Base-by-base conservation (phyloP, 495 filamentous ascomycete genomes). In the Xylaria flabelliformis region DNA sequence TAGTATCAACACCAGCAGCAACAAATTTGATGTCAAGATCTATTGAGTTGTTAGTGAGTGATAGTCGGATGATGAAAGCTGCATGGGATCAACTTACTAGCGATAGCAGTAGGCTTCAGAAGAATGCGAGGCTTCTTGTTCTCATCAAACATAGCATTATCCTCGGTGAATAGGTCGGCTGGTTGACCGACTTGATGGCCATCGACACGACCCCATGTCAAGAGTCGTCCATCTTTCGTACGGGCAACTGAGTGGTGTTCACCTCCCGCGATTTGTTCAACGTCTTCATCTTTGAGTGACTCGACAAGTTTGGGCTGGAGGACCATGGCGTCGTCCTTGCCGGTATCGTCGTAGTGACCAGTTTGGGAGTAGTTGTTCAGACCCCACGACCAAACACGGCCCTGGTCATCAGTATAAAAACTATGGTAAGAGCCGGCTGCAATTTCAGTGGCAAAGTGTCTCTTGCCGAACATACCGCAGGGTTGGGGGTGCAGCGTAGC, bases 351-450 rank as follows among this genome's bases (percentile, higher is more conserved):
- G 15, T 85, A 83, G 66, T 94, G 86, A 56, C 93, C 96, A 12
- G 91, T 93, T 78, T 94, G 91, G 41, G 91, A 90, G 76, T 91
- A 96, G 75, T 90, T 92, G 81, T 97, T 97, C 53, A 93, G 79
- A 12, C 94, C 94, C 93, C 94, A 97, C 1, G 91, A 83, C 83
- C 88, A 96, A 63, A 95, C 89, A 36, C 89, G 85, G 32, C 88
- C 90, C n/a, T 88, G 84, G 21, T 86, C 82, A 75, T 91, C 88
- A 68, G 95, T 87, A 63, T 94, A 94, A 67, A 97, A 92, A 64
- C 85, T 88, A 77, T 92, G 90, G 75, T 91, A 90, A 19, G 85
- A 82, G 44, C 91, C 91, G 59, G 83, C 83, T 3, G 81, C 85
- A 44, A 94, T 84, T 19, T 80, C 73, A 7, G 80, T 78, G 42